These are phyloP conservation scores for Sporothrix schenckii DNA, from an alignment of 2,329 filamentous ascomycete genomes.

Conservation along the genomic window DNA sequence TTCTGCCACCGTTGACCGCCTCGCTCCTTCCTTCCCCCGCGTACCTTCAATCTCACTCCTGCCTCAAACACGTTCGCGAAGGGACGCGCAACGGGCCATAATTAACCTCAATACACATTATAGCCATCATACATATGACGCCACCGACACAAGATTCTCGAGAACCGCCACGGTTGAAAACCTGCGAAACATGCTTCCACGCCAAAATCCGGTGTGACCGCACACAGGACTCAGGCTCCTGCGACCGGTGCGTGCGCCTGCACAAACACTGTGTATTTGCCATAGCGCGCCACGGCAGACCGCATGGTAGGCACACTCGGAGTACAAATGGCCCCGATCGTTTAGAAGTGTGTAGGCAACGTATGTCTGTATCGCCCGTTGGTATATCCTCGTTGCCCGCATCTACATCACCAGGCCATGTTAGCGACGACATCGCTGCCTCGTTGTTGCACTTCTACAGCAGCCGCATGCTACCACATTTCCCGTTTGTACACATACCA, in stretches of 20 bases:
- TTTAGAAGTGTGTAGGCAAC: neutral
- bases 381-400: neutral
- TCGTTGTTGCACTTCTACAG: neutral
- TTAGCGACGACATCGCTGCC: neutral
- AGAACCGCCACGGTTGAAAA: constrained; percentile 36
- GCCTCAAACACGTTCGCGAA: neutral
- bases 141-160: neutral
- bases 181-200: constrained; percentile 45
- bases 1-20: constrained; percentile 1
- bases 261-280: constrained; percentile 44
- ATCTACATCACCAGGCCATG: neutral
- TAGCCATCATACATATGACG: neutral
- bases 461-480: constrained; percentile 13
- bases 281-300: constrained; percentile 36
- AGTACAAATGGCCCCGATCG: neutral
- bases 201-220: constrained; percentile 45
- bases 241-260: constrained; percentile 43
- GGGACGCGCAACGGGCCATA: neutral
- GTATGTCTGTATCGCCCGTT: neutral
- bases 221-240: constrained; percentile 42
- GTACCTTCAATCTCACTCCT: neutral
- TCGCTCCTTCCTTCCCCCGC: neutral
- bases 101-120: neutral
- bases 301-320: neutral
- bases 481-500: constrained; percentile 17